Percentiles rank a stretch among this genome's conserved stretches.
Evolutionary conservation across 345 rosid genomes (phyloP).

Genomic region (Clausena lansium): DNA sequence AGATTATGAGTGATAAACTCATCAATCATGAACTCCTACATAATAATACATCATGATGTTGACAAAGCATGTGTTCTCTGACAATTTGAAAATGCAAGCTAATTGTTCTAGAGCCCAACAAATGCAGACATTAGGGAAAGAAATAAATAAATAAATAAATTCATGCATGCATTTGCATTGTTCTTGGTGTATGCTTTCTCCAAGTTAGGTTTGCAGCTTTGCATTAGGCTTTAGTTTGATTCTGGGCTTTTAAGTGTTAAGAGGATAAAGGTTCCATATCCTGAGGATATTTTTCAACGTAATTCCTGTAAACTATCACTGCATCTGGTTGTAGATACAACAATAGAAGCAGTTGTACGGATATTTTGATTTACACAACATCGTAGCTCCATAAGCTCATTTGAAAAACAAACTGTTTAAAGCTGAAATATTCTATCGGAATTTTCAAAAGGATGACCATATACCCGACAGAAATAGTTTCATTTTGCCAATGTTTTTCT

Average conservation of each 20-base stretch:
- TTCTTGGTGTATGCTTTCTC: background rate
- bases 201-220: background rate
- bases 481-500: background rate
- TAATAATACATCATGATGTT: background rate
- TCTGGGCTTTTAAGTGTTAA: background rate
- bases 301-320: background rate
- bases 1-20: slow-evolving; percentile 72
- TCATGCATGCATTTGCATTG: background rate
- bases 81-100: background rate
- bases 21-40: slow-evolving; percentile 75
- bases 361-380: background rate
- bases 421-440: background rate
- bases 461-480: background rate
- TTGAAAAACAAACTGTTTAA: background rate
- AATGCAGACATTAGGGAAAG: background rate
- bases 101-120: background rate
- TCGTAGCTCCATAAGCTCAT: background rate
- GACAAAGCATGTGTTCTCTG: slow-evolving; percentile 1
- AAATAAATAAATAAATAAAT: background rate
- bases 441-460: background rate
- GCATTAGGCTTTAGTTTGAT: background rate
- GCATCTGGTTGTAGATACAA: background rate
- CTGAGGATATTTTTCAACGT: background rate
- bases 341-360: background rate
- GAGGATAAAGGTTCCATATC: background rate